These are phyloP conservation scores for Backusella mclennaniae DNA, from an alignment of 192 early-diverging fungal genomes.

Conservation along the genomic window DNA sequence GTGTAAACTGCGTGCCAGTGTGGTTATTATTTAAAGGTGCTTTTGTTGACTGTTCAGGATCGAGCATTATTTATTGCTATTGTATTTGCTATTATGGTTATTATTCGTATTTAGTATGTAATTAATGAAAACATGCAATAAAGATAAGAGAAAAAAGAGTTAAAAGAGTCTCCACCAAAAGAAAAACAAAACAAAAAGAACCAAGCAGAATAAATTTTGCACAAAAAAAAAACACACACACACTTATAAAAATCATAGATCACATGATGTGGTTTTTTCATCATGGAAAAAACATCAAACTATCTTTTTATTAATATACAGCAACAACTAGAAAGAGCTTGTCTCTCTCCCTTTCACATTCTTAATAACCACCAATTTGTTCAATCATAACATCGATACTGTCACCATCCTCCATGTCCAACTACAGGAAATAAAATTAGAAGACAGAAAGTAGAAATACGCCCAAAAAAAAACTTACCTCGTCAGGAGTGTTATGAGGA, in stretches of 20 bases:
- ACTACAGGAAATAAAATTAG: conserved; percentile 39
- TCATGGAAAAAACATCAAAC: not conserved
- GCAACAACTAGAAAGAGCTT: not conserved
- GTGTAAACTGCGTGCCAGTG: not conserved
- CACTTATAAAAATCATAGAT: not conserved
- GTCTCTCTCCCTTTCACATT: not conserved
- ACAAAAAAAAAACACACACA: not conserved
- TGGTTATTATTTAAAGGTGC: not conserved
- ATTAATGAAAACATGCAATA: too few species aligned
- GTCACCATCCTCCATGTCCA: conserved; percentile 95
- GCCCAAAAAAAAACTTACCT: conserved; percentile 45
- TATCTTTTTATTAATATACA: not conserved
- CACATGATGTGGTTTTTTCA: not conserved
- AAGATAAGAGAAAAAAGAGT: too few species aligned
- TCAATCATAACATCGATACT: conserved; percentile 90
- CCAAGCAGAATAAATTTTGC: not conserved
- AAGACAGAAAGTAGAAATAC: too few species aligned
- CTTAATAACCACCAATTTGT: conserved; percentile 77
- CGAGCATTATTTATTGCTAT: not conserved
- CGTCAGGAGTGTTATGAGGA: conserved; percentile 76
- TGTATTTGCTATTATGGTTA: not conserved
- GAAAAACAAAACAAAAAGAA: not conserved
- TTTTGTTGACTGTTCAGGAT: not conserved
- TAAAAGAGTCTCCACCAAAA: not conserved
- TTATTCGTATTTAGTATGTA: not conserved